phyloP scores from a whole-genome alignment of 805 yeast genomes.

The Limtongia smithiae region DNA sequence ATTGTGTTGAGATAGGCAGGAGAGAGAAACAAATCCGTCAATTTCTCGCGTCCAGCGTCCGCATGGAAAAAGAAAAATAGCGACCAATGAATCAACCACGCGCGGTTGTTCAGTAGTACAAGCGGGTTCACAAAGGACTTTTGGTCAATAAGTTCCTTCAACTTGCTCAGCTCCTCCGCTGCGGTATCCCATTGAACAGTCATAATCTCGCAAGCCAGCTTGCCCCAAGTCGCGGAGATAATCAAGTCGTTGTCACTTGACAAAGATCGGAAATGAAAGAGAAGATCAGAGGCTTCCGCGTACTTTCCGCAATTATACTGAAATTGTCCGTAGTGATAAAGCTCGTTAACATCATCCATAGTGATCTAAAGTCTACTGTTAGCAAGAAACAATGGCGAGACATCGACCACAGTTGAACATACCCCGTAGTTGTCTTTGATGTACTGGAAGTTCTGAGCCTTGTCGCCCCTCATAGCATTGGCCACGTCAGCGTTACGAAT shows the following conservation, averaged over 20 bases:
- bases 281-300: conserved; percentile 54
- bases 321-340: conserved; percentile 58
- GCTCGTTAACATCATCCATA: conserved; percentile 45
- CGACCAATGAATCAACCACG: conserved; percentile 69
- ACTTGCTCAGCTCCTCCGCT: conserved; percentile 49
- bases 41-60: conserved; percentile 50
- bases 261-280: conserved; percentile 51
- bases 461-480: conserved; percentile 52
- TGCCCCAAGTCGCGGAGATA: conserved; percentile 64
- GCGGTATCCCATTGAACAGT: conserved; percentile 53
- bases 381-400: too few relatives aligned
- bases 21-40: conserved; percentile 56
- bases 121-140: conserved; percentile 52
- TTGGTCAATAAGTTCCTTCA: conserved; percentile 55
- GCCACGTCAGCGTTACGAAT: conserved; percentile 48
- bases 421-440: conserved; percentile 45
- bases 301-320: conserved; percentile 64
- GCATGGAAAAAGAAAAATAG: conserved; percentile 58
- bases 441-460: conserved; percentile 49
- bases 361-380: too few relatives aligned
- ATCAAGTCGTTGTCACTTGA: conserved; percentile 51
- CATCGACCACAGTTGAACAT: neutral
- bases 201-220: conserved; percentile 58
- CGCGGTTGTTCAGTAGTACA: conserved; percentile 57
- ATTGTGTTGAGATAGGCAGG: conserved; percentile 61